Base-by-base conservation (phyloP, 257 asterid genomes). In the Capsicum chinense region DNA sequence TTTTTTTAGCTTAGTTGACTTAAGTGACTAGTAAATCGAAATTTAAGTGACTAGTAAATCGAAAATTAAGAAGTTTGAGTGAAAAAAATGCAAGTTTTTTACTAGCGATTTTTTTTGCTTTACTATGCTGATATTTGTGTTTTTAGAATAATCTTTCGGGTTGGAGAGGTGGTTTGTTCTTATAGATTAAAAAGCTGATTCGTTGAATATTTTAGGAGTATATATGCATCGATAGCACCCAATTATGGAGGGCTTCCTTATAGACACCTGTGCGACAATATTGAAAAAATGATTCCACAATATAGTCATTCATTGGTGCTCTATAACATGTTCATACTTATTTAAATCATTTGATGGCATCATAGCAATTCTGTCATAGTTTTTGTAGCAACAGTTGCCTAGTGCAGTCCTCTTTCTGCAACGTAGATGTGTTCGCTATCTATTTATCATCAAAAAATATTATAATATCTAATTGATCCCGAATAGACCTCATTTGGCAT, bases 11-110 rank as follows among this genome's bases (percentile, higher is more conserved):
- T 7, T 9, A 63, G 19, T 48, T n/a, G 59, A 73, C n/a, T 10
- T 42, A 6, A n/a, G 44, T 70, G 2, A 42, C 71, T 9, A 63
- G 2, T 66, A 66, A 19, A 21, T 70, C 19, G 60, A 48, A 19
- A 73, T 7, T 10, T 42, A 6, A n/a, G 44, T 70, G 2, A 42
- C 71, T 9, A 63, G 2, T 66, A 66, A 19, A 21, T 70, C 19
- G 60, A 48, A 19, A 48, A 48, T 10, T 73, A 48, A 11, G 2
- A 50, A 21, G 7, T 54, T 48, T 74, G 44, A 13, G 6, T 3
- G 44, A 48, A 73, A 26, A 26, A 54, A 74, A 74, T 74, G 44
- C 21, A 21, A 74, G 80, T 3, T 74, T 74, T 74, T 15, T 76
- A 52, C 35, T 26, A 1, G 47, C 13, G 19, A 26, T 12, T 6